phyloP scores from a whole-genome alignment of 495 filamentous ascomycete genomes.

The Margaritispora aquatica region DNA sequence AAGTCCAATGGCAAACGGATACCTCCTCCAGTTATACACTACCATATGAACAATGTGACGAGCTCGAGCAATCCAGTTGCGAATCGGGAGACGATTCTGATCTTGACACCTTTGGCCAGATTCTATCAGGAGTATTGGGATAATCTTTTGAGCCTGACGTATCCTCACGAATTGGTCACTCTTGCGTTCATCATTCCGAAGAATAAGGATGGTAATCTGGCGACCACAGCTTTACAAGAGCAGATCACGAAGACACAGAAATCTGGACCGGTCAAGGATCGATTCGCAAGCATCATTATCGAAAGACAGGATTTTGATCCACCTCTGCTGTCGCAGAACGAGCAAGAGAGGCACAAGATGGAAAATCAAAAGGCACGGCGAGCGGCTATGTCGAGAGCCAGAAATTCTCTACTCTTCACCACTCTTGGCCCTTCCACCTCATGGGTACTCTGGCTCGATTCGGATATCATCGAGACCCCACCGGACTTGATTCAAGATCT shows the following conservation, averaged over 20 bases:
- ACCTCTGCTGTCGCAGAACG: constrained; percentile 70
- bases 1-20: constrained; percentile 48
- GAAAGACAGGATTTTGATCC: constrained; percentile 92
- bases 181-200: constrained; percentile 96
- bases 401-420: constrained; percentile 95
- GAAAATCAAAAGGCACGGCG: constrained; percentile 79
- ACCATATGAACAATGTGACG: constrained; percentile 90
- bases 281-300: constrained; percentile 90
- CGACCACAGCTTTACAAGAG: constrained; percentile 73
- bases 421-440: constrained; percentile 88
- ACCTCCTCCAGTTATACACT: constrained; percentile 87
- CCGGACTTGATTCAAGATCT: constrained; percentile 86
- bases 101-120: constrained; percentile 85
- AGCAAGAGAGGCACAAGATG: constrained; percentile 85
- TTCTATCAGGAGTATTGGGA: constrained; percentile 97
- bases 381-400: constrained; percentile 84
- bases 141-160: constrained; percentile 76
- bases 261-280: constrained; percentile 64
- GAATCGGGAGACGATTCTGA: constrained; percentile 80
- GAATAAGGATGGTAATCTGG: constrained; percentile 78
- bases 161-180: constrained; percentile 90
- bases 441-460: constrained; percentile 96
- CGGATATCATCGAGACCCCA: constrained; percentile 88
- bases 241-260: constrained; percentile 78
- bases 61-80: constrained; percentile 63